Evolutionary conservation across 805 yeast genomes (phyloP).

Genomic region (Cyberlindnera xylosilytica): DNA sequence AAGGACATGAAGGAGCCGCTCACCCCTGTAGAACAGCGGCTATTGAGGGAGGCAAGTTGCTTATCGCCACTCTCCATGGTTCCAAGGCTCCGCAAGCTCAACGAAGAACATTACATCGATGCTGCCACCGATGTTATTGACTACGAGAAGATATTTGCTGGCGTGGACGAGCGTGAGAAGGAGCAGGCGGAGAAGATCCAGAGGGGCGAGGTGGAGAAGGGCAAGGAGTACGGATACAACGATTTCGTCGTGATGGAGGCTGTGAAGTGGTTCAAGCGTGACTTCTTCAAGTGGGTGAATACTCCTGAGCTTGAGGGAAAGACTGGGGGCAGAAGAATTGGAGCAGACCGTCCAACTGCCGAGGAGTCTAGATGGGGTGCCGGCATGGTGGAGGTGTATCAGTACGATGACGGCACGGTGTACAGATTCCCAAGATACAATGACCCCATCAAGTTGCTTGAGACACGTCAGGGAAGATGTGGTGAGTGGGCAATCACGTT

Average conservation of each 20-base stretch:
- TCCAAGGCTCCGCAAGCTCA: not conserved
- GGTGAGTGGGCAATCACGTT: constrained; percentile 96
- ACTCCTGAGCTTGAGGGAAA: constrained; percentile 64
- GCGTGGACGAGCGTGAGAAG: constrained; percentile 51
- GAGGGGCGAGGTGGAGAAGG: constrained; percentile 5
- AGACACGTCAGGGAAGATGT: constrained; percentile 74
- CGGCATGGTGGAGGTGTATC: constrained; percentile 57
- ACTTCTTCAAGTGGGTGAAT: constrained; percentile 83
- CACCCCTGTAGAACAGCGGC: not conserved
- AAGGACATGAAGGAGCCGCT: no score
- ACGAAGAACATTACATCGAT: constrained; percentile 12
- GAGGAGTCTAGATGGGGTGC: constrained; percentile 52
- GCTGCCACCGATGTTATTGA: constrained; percentile 62
- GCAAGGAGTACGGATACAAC: constrained; percentile 38
- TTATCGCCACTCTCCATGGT: not conserved
- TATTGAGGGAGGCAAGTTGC: not conserved
- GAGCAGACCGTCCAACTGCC: constrained; percentile 40
- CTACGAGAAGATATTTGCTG: constrained; percentile 51
- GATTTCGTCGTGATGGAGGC: constrained; percentile 59
- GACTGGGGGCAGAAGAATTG: constrained; percentile 33
- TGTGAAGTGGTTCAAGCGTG: constrained; percentile 68
- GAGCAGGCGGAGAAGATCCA: constrained; percentile 26
- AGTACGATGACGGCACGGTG: constrained; percentile 49
- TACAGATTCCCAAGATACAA: constrained; percentile 77
- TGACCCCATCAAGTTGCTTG: constrained; percentile 57